phyloP scores from a whole-genome alignment of 495 filamentous ascomycete species.

The Acidiella bohemica region DNA sequence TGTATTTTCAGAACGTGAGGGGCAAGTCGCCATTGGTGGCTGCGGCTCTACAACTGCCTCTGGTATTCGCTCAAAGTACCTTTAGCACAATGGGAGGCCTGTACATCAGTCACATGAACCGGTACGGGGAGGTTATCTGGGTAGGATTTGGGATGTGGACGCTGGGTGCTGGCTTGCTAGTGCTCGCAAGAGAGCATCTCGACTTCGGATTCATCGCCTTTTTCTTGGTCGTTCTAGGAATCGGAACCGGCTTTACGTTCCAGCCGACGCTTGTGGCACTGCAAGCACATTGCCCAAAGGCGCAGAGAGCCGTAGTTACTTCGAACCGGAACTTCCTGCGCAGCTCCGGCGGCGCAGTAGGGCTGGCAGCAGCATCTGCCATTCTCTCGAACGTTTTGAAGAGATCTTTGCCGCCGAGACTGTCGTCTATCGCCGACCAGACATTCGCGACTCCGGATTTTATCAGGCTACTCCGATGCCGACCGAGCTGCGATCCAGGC shows the following conservation, averaged over 20 bases:
- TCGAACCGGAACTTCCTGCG: constrained; percentile 52
- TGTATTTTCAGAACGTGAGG: constrained; percentile 36
- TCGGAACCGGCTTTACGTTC: constrained; percentile 45
- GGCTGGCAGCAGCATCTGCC: constrained; percentile 47
- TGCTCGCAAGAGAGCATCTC: constrained; percentile 37
- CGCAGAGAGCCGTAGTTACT: constrained; percentile 48
- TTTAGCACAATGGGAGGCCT: constrained; percentile 42
- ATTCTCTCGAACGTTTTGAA: constrained; percentile 39
- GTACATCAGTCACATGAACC: constrained; percentile 42
- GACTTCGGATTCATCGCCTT: constrained; percentile 38
- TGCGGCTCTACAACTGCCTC: constrained; percentile 38
- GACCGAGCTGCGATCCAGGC: constrained; percentile 33
- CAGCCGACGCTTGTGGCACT: constrained; percentile 50
- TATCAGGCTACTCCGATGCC: constrained; percentile 24
- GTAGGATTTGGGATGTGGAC: constrained; percentile 41
- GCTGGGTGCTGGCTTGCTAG: constrained; percentile 41
- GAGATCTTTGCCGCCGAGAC: constrained; percentile 7
- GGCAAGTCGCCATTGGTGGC: constrained; percentile 26
- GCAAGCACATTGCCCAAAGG: constrained; percentile 45
- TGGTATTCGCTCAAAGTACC: constrained; percentile 40
- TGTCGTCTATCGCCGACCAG: constrained; percentile 33
- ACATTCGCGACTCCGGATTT: constrained; percentile 33
- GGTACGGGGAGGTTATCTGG: constrained; percentile 47
- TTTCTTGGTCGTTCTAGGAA: constrained; percentile 40
- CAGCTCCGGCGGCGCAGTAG: constrained; percentile 44